A percentile compares a stretch with the other conserved stretches of the same genome.
These are phyloP conservation scores for Solanum clarkiae DNA, from an alignment of 257 asterid species.

Conservation along the genomic window DNA sequence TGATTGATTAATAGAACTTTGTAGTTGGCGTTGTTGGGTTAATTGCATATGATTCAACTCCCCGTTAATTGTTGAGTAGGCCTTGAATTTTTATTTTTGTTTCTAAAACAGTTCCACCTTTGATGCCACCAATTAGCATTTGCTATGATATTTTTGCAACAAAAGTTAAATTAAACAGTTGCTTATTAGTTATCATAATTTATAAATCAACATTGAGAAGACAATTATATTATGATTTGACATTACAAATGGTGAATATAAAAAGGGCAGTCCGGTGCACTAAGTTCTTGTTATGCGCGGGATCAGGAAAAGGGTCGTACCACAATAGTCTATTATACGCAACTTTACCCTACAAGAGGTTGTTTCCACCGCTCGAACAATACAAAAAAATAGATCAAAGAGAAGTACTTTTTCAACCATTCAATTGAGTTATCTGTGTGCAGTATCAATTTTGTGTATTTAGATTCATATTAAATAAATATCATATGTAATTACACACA, in stretches of 20 bases:
- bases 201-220: neutral
- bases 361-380: too few relatives aligned
- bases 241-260: neutral
- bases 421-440: neutral
- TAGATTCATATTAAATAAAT: neutral
- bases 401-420: neutral
- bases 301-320: neutral
- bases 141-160: neutral
- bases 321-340: neutral
- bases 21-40: neutral
- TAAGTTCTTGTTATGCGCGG: too few relatives aligned
- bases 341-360: too few relatives aligned
- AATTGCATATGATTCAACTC: neutral
- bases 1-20: neutral
- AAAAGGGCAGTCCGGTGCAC: neutral
- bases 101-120: neutral
- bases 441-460: neutral
- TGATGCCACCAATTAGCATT: neutral
- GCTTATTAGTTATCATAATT: neutral
- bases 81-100: neutral
- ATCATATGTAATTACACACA: neutral
- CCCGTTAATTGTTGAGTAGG: neutral
- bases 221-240: neutral
- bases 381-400: neutral
- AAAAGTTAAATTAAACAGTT: neutral